Percentiles rank a stretch among this genome's conserved stretches.
phyloP scores from a whole-genome alignment of 2,329 filamentous ascomycete species.

The Plenodomus lindquistii region DNA sequence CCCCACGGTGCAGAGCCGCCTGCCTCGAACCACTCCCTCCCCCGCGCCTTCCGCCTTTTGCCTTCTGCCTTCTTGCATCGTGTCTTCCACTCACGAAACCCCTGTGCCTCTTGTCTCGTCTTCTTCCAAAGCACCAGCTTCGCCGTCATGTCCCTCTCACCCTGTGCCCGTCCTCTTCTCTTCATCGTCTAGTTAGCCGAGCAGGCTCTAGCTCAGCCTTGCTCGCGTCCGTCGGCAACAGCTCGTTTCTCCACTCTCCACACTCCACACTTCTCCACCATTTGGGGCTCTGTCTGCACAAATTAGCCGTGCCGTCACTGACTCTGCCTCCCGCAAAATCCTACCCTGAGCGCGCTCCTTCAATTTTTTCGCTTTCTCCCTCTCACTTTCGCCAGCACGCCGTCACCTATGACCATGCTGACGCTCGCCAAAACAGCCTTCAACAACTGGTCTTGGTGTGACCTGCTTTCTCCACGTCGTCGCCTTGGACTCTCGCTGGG shows the following conservation, averaged over 20 bases:
- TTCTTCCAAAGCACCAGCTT: slow-evolving; percentile 1
- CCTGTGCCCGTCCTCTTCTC: background rate
- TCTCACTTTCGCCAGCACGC: slow-evolving; percentile 12
- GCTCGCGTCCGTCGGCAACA: slow-evolving; percentile 16
- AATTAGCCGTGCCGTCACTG: slow-evolving; percentile 1
- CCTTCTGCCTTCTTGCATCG: slow-evolving; percentile 12
- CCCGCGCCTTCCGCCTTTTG: background rate
- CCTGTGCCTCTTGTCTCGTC: slow-evolving; percentile 8
- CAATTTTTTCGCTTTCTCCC: background rate
- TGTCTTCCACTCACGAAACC: slow-evolving; percentile 8
- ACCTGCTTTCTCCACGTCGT: slow-evolving; percentile 22
- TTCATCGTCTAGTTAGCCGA: slow-evolving; percentile 9
- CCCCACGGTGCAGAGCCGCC: slow-evolving; percentile 42
- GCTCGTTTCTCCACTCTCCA: slow-evolving; percentile 6
- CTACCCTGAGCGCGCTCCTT: background rate
- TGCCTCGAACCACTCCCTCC: background rate
- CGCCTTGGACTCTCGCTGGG: slow-evolving; percentile 18
- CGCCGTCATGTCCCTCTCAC: slow-evolving; percentile 16
- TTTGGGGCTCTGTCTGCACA: slow-evolving; percentile 5
- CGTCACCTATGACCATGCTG: slow-evolving; percentile 30
- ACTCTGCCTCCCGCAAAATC: slow-evolving; percentile 2
- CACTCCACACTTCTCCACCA: slow-evolving; percentile 8
- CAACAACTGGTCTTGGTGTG: slow-evolving; percentile 24
- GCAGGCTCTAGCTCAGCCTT: slow-evolving; percentile 14
- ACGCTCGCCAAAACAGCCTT: slow-evolving; percentile 28